Evolutionary conservation across 371 early-diverging fungal species (phyloP), one percentile per base, ranked within the genome.

Genomic region (Lichtheimia ornata): DNA sequence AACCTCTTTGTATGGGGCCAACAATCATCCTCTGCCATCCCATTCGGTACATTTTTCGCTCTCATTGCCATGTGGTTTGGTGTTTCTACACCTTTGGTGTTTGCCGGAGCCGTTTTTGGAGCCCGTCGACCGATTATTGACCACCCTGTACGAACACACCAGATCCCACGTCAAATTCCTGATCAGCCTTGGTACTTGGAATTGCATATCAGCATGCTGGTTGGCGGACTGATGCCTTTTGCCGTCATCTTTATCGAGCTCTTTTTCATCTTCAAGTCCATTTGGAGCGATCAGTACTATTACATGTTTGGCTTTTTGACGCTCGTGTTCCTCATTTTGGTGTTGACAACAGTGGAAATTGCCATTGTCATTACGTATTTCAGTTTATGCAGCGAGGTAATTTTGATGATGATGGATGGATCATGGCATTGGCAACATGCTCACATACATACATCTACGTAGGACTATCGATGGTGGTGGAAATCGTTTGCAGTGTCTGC

Each of bases 81-180:
- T 41, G 77, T 94, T 13, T 88, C 90, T 9, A 70, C 86, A 20
- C 95, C 95, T 2, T 66, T 91, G 43, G 85, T 86, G 43, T 62
- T 90, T 20, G 63, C 88, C 6, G 95, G 95, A 12, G 88, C 90
- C 2, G 91, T 87, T 75, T 80, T 90, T 69, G 95, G 94, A 3
- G 89, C 87, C 71, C 82, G 83, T 41, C 79, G 83, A 35, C 79
- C 75, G 9, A 66, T 67, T n/a, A 84, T 91, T 56, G 88, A 90
- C 58, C 83, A 89, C 61, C 94, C 95, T 1, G 92, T 93, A 28
- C 85, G 88, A 11, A 92, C 94, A 11, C 94, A 95, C 77, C 95
- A 95, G 79, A 96, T 95, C 58, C 96, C 96, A n/a, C 85, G 96
- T 20, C 95, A 95, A 74, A 90, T 96, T 57, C 96, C 96, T 4